Evolutionary conservation across 768 basidiomycete species (phyloP).

Genomic region (Asterophora parasitica): DNA sequence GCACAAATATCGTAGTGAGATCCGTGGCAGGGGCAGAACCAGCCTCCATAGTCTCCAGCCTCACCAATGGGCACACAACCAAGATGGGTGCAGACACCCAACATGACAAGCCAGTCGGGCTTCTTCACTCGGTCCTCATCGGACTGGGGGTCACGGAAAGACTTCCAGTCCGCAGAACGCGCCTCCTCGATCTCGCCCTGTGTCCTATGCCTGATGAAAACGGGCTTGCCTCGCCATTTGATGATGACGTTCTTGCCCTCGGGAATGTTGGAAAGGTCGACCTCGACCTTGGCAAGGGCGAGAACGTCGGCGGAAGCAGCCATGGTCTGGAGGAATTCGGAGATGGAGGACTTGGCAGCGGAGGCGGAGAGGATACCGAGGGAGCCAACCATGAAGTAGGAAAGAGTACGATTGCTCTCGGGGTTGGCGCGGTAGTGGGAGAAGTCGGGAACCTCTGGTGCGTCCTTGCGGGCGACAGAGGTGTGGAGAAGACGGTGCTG

Average conservation of each 20-base stretch:
- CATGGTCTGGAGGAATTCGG: constrained; percentile 95
- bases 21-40: constrained; percentile 99
- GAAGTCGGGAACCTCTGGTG: constrained; percentile 87
- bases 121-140: constrained; percentile 88
- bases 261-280: constrained; percentile 84
- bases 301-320: constrained; percentile 96
- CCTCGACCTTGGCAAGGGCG: constrained; percentile 96
- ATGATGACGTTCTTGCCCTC: constrained; percentile 97
- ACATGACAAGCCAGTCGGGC: constrained; percentile 94
- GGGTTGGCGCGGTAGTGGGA: constrained; percentile 72
- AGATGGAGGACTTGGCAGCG: constrained; percentile 88
- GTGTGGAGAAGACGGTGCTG: constrained; percentile 77
- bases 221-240: constrained; percentile 99
- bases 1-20: constrained; percentile 96
- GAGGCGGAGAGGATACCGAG: constrained; percentile 93
- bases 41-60: constrained; percentile 95
- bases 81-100: constrained; percentile 94
- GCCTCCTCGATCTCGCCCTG: constrained; percentile 90
- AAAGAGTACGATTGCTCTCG: constrained; percentile 66
- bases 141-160: constrained; percentile 84
- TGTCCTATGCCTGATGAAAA: constrained; percentile 98
- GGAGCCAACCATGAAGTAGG: constrained; percentile 88
- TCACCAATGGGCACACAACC: constrained; percentile 99
- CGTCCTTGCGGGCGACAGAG: constrained; percentile 60
- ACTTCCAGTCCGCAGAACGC: constrained; percentile 76